phyloP scores from a whole-genome alignment of 2,329 filamentous ascomycete species.

The Epichloe glyceriae region DNA sequence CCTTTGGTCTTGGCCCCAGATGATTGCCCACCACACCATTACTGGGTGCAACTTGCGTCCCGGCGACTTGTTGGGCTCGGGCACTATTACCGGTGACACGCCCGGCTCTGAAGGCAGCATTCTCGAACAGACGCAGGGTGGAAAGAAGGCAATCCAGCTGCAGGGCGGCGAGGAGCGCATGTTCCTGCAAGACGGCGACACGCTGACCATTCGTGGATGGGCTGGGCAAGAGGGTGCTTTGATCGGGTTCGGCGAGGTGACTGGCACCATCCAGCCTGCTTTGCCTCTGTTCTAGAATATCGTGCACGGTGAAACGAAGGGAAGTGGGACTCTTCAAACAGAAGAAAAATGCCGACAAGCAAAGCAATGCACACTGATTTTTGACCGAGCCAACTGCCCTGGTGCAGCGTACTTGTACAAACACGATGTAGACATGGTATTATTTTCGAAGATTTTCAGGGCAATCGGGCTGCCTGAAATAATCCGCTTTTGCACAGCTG shows the following conservation, averaged over 20 bases:
- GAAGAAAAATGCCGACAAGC: too few relatives aligned
- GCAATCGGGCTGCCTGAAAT: constrained; percentile 38
- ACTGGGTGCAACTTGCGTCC: constrained; percentile 63
- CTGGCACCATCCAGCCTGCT: constrained; percentile 40
- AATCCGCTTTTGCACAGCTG: constrained; percentile 41
- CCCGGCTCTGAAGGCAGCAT: constrained; percentile 54
- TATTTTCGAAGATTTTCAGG: constrained; percentile 18
- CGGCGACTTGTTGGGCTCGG: constrained; percentile 65
- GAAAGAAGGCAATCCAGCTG: constrained; percentile 50
- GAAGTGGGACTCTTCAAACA: background rate
- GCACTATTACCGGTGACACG: constrained; percentile 58
- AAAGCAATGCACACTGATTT: too few relatives aligned
- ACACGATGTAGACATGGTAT: background rate
- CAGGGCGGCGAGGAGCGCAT: constrained; percentile 52
- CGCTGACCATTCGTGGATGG: constrained; percentile 50
- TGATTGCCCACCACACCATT: constrained; percentile 70
- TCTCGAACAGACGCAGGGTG: constrained; percentile 58
- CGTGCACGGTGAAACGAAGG: background rate
- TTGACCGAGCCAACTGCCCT: too few relatives aligned
- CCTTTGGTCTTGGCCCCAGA: constrained; percentile 71
- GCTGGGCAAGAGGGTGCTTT: constrained; percentile 52
- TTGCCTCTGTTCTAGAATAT: constrained; percentile 17
- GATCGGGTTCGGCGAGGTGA: constrained; percentile 66
- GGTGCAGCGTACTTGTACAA: too few relatives aligned
- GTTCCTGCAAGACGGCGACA: constrained; percentile 66